Percentiles rank a stretch among this genome's conserved stretches.
These are phyloP conservation scores for Rhizophagus sp. DNA, from an alignment of 192 early-diverging fungal genomes.

Conservation along the genomic window DNA sequence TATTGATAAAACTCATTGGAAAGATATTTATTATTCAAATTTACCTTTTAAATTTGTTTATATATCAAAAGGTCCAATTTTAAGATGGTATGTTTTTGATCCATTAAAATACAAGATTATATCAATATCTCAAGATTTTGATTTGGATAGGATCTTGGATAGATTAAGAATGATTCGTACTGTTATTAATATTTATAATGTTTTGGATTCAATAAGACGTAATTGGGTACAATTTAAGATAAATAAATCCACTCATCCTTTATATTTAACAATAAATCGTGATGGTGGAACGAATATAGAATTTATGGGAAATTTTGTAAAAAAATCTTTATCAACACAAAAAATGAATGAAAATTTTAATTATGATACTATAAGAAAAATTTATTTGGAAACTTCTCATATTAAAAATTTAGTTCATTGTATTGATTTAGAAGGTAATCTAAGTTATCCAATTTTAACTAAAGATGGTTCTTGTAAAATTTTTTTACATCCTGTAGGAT, in stretches of 20 bases:
- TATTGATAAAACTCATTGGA: slow-evolving; percentile 8
- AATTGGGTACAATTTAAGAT: neutral
- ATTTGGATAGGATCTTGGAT: slow-evolving; percentile 10
- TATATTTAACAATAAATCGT: neutral
- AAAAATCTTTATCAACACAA: neutral
- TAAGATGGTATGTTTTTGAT: neutral
- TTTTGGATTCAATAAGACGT: neutral
- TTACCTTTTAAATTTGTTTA: slow-evolving; percentile 20
- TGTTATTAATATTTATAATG: neutral
- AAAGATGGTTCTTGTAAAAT: slow-evolving; percentile 6
- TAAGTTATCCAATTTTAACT: neutral
- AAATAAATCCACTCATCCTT: neutral
- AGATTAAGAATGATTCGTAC: neutral
- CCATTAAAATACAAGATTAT: neutral
- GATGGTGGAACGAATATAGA: neutral
- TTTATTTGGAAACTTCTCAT: neutral
- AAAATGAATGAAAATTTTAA: neutral
- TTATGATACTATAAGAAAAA: neutral
- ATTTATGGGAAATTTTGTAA: slow-evolving; percentile 6
- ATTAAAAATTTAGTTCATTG: slow-evolving; percentile 17
- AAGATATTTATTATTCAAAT: slow-evolving; percentile 1
- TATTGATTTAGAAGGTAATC: neutral
- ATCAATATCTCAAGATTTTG: neutral
- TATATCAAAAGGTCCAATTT: slow-evolving; percentile 12
- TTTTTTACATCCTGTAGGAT: neutral